Evolutionary conservation across 2,329 filamentous ascomycete genomes (phyloP).

Genomic region (Elsinoe australis): DNA sequence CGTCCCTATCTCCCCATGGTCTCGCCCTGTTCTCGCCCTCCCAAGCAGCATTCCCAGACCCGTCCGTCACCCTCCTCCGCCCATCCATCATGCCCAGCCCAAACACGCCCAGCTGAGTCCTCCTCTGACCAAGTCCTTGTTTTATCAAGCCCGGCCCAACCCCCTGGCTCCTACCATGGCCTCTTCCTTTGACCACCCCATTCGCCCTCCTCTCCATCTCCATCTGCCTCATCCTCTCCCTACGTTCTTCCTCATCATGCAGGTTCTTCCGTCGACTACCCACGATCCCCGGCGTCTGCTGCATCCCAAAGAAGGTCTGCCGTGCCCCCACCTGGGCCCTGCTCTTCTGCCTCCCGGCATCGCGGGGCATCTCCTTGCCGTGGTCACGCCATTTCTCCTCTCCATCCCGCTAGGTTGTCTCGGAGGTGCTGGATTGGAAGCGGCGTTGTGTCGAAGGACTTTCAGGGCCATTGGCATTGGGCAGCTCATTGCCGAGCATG

Average conservation of each 20-base stretch:
- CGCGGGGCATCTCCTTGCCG: no score
- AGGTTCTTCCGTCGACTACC: conserved; percentile 16
- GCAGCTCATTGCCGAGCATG: conserved; percentile 31
- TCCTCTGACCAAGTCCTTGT: background rate
- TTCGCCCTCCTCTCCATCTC: conserved; percentile 15
- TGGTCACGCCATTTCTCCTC: background rate
- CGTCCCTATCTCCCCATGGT: background rate
- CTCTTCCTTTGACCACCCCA: no score
- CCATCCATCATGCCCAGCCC: background rate
- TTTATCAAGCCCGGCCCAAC: background rate
- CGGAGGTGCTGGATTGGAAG: no score
- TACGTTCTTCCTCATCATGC: conserved; percentile 11
- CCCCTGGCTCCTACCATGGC: no score
- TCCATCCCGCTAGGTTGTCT: no score
- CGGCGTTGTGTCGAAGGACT: no score
- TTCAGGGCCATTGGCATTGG: conserved; percentile 27
- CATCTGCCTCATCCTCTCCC: conserved; percentile 6
- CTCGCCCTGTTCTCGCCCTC: background rate
- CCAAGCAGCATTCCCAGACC: background rate
- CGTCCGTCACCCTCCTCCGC: background rate
- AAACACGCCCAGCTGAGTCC: background rate
- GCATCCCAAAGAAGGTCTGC: conserved; percentile 13
- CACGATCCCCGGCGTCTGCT: conserved; percentile 5
- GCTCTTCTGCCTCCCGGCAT: no score
- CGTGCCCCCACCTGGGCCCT: no score